A percentile compares a stretch with the other conserved stretches of the same genome.
Conservation (phyloP, 768 basidiomycete genomes). For the Boletus rubescentipes region DNA sequence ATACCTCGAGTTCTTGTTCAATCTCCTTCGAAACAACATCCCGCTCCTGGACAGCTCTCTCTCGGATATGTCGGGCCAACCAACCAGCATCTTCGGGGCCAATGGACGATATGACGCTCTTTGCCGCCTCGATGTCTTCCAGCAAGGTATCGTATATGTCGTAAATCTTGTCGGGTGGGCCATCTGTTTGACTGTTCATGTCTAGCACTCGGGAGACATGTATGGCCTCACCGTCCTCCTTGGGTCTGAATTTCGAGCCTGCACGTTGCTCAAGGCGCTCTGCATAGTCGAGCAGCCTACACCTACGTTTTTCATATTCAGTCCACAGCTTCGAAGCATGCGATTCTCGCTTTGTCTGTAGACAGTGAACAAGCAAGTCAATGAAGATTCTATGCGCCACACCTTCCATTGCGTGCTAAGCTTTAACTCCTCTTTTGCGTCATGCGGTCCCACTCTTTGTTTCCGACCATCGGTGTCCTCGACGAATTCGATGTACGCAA, state of each 20-base stretch:
- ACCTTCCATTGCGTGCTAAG: slow-evolving; percentile 74
- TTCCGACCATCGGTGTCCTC: slow-evolving; percentile 49
- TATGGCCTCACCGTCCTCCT: slow-evolving; percentile 39
- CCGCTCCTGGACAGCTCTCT: slow-evolving; percentile 47
- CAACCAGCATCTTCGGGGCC: slow-evolving; percentile 54
- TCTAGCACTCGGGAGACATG: not conserved
- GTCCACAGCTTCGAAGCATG: slow-evolving; percentile 58
- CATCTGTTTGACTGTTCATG: slow-evolving; percentile 14
- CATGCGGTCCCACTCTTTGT: slow-evolving; percentile 58
- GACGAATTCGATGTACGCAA: slow-evolving; percentile 77
- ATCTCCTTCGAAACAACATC: slow-evolving; percentile 58
- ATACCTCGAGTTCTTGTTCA: slow-evolving; percentile 70
- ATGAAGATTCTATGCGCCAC: slow-evolving; percentile 15
- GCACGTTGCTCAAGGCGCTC: slow-evolving; percentile 64
- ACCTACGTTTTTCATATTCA: slow-evolving; percentile 55
- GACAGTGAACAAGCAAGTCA: slow-evolving; percentile 1
- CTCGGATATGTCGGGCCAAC: slow-evolving; percentile 54
- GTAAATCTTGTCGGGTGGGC: slow-evolving; percentile 47
- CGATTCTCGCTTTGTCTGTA: slow-evolving; percentile 55
- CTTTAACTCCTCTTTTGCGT: slow-evolving; percentile 64
- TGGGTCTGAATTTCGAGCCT: slow-evolving; percentile 43
- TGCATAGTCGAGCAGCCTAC: slow-evolving; percentile 55
- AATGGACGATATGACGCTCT: slow-evolving; percentile 42
- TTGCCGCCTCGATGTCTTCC: slow-evolving; percentile 53
- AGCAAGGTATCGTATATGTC: slow-evolving; percentile 58